Percentiles rank a stretch among this genome's conserved stretches.
Conservation (phyloP, 2,329 filamentous ascomycete genomes). For the Lachnellula hyalina region DNA sequence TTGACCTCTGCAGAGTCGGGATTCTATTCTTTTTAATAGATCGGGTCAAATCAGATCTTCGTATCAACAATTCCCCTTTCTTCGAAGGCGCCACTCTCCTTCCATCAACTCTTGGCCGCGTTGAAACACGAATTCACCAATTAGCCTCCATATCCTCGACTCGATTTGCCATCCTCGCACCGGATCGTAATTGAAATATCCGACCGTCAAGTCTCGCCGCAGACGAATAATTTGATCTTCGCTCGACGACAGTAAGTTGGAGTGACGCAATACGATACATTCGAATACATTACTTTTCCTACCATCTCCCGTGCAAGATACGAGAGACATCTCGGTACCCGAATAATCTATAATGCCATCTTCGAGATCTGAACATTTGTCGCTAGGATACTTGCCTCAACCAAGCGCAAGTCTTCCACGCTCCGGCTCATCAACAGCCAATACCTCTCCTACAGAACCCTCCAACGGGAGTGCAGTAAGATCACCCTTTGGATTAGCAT, state of each 20-base stretch:
- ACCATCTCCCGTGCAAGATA: constrained; percentile 26
- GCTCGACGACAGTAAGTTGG: constrained; percentile 2
- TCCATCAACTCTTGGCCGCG: not conserved
- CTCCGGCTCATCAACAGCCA: constrained; percentile 74
- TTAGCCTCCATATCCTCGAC: not conserved
- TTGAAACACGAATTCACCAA: not conserved
- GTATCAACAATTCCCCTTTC: constrained; percentile 3
- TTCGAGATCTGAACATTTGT: constrained; percentile 79
- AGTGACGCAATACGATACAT: constrained; percentile 16
- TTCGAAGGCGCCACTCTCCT: constrained; percentile 1
- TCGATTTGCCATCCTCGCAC: not conserved
- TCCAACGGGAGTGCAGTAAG: constrained; percentile 58
- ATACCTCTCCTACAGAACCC: constrained; percentile 74
- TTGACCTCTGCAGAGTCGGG: constrained; percentile 14
- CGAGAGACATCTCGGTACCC: constrained; percentile 25
- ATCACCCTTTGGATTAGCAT: constrained; percentile 66
- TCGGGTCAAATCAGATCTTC: constrained; percentile 6
- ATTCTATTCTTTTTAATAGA: constrained; percentile 21
- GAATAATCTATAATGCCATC: constrained; percentile 86
- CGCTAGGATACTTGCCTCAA: constrained; percentile 69
- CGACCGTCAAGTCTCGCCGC: constrained; percentile 3
- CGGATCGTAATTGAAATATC: constrained; percentile 1
- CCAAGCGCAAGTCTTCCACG: constrained; percentile 22
- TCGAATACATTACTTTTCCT: constrained; percentile 19
- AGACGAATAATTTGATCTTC: constrained; percentile 8